Base-by-base conservation (phyloP, 2,329 filamentous ascomycete genomes). In the Cladorrhinum sp. region DNA sequence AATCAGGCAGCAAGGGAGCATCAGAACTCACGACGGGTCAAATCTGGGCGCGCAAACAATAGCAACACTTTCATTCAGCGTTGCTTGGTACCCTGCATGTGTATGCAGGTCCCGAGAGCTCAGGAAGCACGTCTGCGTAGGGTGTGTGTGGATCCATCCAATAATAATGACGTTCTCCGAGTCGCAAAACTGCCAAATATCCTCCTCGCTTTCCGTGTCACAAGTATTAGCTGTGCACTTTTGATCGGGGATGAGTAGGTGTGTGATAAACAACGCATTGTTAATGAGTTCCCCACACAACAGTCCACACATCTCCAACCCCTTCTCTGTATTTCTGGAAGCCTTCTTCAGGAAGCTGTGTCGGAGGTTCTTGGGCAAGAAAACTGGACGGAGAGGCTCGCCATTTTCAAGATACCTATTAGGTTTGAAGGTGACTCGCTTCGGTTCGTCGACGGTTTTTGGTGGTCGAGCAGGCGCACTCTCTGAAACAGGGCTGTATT, bases 111-210 rank as follows among this genome's bases (percentile, higher is more conserved):
- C 95, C 55, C 94, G 82, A 54, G 90, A 95, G 72, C 92, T 96
- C 91, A 99, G 96, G 73, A 99, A 99, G 75, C 95, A 99, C 0
- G 92, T 96, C 76, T 99, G 95, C 0, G 89, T 92, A 0, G 95
- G 95, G 73, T 99, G 95, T 0, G 95, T 99, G 73, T 99, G 95
- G 63, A 99, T 99, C 95, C 95, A 99, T 42, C 94, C 94, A 4
- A 96, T 82, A 57, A 96, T 86, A 74, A 96, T 85, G 36, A 98
- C 76, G 63, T 96, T 90, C 70, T 96, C 86, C 4, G 81, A 82
- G 68, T 95, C 90, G 71, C 93, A 96, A 73, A 94, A 97, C 60
- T 96, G 92, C 68, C 97, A 93, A 26, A 97, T 82, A 0, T 86
- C 86, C 28, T 85, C 84, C 73, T 96, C 92, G 66, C 97, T 95